Conservation (phyloP, 2,329 filamentous ascomycete genomes). For the Biscogniauxia marginata region DNA sequence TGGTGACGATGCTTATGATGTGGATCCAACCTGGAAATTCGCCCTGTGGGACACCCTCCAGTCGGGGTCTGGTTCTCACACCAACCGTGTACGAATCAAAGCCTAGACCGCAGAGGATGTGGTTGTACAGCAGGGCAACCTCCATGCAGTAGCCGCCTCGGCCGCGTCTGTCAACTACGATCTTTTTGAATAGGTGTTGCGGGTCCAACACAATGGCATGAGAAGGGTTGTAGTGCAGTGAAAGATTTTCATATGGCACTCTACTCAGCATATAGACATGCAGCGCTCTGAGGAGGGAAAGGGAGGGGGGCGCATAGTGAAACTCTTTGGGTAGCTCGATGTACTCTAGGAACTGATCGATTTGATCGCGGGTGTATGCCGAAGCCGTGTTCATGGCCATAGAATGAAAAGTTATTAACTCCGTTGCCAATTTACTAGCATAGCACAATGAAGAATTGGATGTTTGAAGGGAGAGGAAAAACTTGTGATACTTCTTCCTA, state of each 20-base stretch:
- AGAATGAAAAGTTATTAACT: background rate
- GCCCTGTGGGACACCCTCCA: slow-evolving; percentile 38
- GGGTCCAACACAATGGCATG: slow-evolving; percentile 44
- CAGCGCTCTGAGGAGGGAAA: slow-evolving; percentile 13
- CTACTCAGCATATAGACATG: slow-evolving; percentile 30
- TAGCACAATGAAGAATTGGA: too few relatives aligned
- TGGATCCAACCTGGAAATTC: slow-evolving; percentile 55
- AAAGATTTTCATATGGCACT: slow-evolving; percentile 57
- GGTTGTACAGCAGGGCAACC: slow-evolving; percentile 52
- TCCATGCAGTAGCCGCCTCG: slow-evolving; percentile 64
- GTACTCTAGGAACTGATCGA: slow-evolving; percentile 18
- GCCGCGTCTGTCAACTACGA: slow-evolving; percentile 41
- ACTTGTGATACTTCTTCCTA: too few relatives aligned
- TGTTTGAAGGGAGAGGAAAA: too few relatives aligned
- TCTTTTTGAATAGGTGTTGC: slow-evolving; percentile 48
- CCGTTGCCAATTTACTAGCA: too few relatives aligned
- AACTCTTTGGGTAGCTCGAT: slow-evolving; percentile 16
- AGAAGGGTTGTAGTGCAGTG: slow-evolving; percentile 48
- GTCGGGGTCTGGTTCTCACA: slow-evolving; percentile 45
- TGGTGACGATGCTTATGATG: slow-evolving; percentile 59
- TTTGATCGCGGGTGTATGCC: slow-evolving; percentile 14
- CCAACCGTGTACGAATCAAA: slow-evolving; percentile 56
- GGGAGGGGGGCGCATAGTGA: slow-evolving; percentile 16
- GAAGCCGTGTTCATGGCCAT: slow-evolving; percentile 2
- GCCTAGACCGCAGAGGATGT: slow-evolving; percentile 50